These are phyloP conservation scores for Penicillium antarcticum DNA, from an alignment of 495 filamentous ascomycete species.

Conservation along the genomic window DNA sequence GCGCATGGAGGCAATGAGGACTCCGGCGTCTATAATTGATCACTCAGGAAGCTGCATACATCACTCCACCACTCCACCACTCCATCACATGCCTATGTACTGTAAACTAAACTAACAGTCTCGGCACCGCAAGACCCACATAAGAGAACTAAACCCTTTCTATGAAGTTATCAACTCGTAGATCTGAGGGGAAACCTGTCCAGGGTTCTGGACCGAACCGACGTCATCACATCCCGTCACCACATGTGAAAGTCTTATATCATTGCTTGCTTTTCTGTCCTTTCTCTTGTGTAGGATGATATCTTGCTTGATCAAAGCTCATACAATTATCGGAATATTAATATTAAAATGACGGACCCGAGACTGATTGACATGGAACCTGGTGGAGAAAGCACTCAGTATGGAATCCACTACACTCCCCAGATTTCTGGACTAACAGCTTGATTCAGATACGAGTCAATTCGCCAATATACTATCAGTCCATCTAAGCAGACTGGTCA, in stretches of 20 bases:
- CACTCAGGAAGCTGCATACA: not conserved
- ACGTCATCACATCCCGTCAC: constrained; percentile 26
- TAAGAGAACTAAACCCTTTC: too few relatives aligned
- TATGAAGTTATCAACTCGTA: not conserved
- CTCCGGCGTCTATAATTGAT: constrained; percentile 6
- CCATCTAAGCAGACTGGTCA: constrained; percentile 58
- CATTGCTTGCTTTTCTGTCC: not conserved
- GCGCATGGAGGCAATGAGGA: constrained; percentile 17
- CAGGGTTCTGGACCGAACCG: not conserved
- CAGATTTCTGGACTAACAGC: not conserved
- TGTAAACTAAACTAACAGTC: too few relatives aligned
- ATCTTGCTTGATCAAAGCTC: not conserved
- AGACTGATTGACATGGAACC: constrained; percentile 58
- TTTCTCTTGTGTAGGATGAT: not conserved
- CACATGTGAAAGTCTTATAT: not conserved
- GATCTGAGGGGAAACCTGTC: not conserved
- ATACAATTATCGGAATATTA: not conserved
- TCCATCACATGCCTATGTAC: not conserved
- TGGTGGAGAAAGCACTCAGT: constrained; percentile 64
- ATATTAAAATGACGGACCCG: constrained; percentile 27
- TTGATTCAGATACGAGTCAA: constrained; percentile 57
- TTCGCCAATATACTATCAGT: constrained; percentile 42
- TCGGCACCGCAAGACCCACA: not conserved
- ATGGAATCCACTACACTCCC: constrained; percentile 9
- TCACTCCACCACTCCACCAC: not conserved